Percentiles rank a stretch among this genome's conserved stretches.
These are phyloP conservation scores for Bolboschoenoplectus hybrid DNA, from an alignment of 202 grass and related monocot genomes.

Conservation along the genomic window DNA sequence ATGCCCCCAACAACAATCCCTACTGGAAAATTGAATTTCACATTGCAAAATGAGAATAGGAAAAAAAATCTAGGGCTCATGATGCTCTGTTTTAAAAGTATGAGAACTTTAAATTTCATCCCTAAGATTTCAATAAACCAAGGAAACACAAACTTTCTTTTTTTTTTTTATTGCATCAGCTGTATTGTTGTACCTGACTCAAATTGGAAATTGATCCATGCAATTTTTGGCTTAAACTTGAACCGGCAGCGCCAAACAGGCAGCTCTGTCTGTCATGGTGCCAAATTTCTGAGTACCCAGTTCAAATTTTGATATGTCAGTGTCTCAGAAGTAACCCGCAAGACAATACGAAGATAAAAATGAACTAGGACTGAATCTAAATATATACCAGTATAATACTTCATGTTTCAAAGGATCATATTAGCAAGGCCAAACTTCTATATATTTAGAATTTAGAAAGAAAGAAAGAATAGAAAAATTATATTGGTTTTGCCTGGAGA, in stretches of 20 bases:
- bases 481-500: background rate
- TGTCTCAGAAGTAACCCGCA: no score
- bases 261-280: no score
- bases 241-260: no score
- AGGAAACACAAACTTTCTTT: background rate
- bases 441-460: background rate
- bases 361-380: background rate
- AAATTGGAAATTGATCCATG: no score
- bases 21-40: constrained; percentile 41
- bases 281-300: no score
- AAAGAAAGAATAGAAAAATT: background rate
- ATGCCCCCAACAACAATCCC: constrained; percentile 36
- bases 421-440: background rate
- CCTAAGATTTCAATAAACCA: background rate
- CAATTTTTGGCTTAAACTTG: no score
- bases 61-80: background rate
- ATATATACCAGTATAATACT: background rate
- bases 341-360: background rate
- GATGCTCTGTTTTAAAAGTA: background rate
- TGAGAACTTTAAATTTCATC: background rate
- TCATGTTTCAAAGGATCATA: background rate
- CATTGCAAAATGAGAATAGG: background rate
- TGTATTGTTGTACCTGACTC: no score
- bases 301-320: no score
- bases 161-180: background rate